Evolutionary conservation across 2,329 filamentous ascomycete species (phyloP), one percentile per base, ranked within the genome.

Genomic region (Hymenoscyphus albidus): DNA sequence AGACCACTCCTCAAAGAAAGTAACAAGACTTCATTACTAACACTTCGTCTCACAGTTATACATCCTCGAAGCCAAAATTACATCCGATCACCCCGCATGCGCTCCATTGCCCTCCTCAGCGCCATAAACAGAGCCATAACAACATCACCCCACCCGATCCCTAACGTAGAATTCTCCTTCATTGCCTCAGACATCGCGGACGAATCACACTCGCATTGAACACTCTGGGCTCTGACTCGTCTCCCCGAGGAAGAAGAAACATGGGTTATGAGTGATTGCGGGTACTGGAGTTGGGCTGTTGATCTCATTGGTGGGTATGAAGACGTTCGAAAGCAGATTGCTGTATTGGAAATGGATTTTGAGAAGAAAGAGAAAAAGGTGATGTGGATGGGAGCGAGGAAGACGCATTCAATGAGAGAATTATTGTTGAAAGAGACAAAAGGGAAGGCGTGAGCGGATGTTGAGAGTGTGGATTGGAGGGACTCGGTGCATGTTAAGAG

Each of bases 141-240:
- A 9, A 71, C 76, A 2, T 75, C 72, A n/a, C 74, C 48, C 74
- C 48, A 62, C 16, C 71, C 70, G 0, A 65, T 78, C 2, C 77
- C 77, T 1, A 74, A 77, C 61, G 74, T 77, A 66, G 76, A 78
- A 58, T 78, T 78, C 66, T 70, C 74, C 7, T 72, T 79, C 58
- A 58, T 65, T 42, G 69, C 75, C 12, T 67, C 69, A 1, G 72
- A 73, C 40, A 68, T 69, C 38, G 67, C 66, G 9, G 62, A 65
- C 18, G 66, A 64, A 9, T 67, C 67, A 1, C 51, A 61, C 18
- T 38, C 42, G 5, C 42, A 48, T 35, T 61, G 44, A 16, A 40
- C 58, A 14, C 71, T 74, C 62, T 74, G 71, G 68, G 67, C 70
- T 9, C 70, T 69, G 14, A 61, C 69, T 3, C 68, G 70, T 57